Base-by-base conservation (phyloP, 169 alveolate species). In the Eimeria necatrix region DNA sequence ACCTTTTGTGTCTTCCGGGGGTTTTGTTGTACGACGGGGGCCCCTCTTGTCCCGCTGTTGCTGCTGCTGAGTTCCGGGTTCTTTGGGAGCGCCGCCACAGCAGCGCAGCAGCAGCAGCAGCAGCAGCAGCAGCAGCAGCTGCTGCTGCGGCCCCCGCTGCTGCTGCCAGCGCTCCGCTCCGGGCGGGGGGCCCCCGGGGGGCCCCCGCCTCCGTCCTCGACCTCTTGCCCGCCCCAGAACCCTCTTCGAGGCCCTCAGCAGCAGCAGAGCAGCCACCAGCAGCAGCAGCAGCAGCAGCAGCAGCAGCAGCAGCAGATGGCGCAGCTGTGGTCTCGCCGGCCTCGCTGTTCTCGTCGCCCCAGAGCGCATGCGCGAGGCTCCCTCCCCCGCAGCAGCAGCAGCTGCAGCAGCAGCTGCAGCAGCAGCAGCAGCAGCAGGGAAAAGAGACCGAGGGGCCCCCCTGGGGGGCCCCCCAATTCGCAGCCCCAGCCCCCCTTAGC, bases 71-170 rank as follows among this genome's bases (percentile, higher is more conserved):
- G 64, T 90, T 76, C 64, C 85, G 89, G 22, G 94, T 71, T 64
- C 73, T 90, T 14, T 90, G 94, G 94, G 68, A 32, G 51, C 85
- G 88, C 52, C 24, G 80, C 3, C 94, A 90, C 90, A 83, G 91
- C 76, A 61, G 76, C 88, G 89, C 53, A 4, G 9, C 20, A 46
- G 14, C 68, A 41, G 71, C 32, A 5, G 86, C 22, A 20, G 88
- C 70, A 48, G 68, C 70, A 20, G n/a, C n/a, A n/a, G 86, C 86
- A 74, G 48, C 16, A 32, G 60, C 86, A 32, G 86, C 61, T 32
- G 3, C 6, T 32, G 4, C 46, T 24, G 52, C 84, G 52, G 51
- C 9, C 16, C 56, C 84, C 18, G 6, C 84, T 4, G 20, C 20
- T 8, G 5, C 41, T 5, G 76, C 76, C 32, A 12, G 41, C 26